These are phyloP conservation scores for Aspergillaceae sp. DNA, from an alignment of 2,329 filamentous ascomycete species.

Conservation along the genomic window DNA sequence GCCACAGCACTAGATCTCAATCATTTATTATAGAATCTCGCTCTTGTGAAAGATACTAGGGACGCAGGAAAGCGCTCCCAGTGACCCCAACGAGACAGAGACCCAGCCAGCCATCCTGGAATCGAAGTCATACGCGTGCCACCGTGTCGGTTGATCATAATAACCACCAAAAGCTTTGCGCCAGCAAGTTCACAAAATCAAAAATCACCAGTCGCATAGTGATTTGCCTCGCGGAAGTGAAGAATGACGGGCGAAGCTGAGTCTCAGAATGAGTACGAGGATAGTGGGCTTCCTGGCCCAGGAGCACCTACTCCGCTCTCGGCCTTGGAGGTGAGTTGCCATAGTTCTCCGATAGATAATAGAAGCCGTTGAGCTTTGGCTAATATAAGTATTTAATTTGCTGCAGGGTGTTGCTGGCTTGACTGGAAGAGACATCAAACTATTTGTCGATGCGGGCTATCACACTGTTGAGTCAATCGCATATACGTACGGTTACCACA, in stretches of 20 bases:
- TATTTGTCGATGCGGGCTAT: conserved; percentile 83
- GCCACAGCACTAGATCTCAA: conserved; percentile 13
- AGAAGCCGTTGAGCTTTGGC: no score
- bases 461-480: conserved; percentile 94
- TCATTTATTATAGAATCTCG: not conserved
- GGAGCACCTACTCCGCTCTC: conserved; percentile 87
- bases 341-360: not conserved
- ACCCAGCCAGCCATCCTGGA: not conserved
- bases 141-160: conserved; percentile 1
- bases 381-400: no score
- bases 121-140: conserved; percentile 11
- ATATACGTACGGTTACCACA: conserved; percentile 58
- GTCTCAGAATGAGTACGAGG: conserved; percentile 65
- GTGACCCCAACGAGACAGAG: not conserved
- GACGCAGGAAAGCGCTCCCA: not conserved
- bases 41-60: not conserved
- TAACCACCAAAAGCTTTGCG: not conserved
- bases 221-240: not conserved
- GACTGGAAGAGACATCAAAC: conserved; percentile 90
- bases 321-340: conserved; percentile 65
- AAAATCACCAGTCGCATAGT: no score
- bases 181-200: not conserved
- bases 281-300: conserved; percentile 65
- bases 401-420: conserved; percentile 74
- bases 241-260: conserved; percentile 46